phyloP scores from a whole-genome alignment of 306 rosid genomes.

The Pueraria montana region DNA sequence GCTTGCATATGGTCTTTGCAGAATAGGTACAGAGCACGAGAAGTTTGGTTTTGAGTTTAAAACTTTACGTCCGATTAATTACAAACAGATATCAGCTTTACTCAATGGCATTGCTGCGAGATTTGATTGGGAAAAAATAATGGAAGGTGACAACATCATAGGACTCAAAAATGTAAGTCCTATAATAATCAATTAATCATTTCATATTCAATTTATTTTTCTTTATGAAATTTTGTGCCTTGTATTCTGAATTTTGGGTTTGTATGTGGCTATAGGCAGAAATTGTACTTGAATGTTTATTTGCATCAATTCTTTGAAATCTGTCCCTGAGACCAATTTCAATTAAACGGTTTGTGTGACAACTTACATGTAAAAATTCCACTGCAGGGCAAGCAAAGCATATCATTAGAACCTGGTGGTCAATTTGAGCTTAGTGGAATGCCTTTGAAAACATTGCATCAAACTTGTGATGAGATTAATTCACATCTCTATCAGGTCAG shows the following conservation, averaged over 20 bases:
- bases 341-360: neutral
- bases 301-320: neutral
- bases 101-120: conserved; percentile 80
- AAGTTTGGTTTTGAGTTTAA: conserved; percentile 81
- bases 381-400: conserved; percentile 76
- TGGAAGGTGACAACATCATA: conserved; percentile 81
- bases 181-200: neutral
- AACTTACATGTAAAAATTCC: neutral
- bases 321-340: neutral
- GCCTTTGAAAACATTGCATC: conserved; percentile 81
- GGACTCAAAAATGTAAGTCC: conserved; percentile 77
- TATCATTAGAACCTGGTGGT: conserved; percentile 92
- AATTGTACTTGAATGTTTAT: neutral
- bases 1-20: conserved; percentile 45
- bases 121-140: conserved; percentile 83
- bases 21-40: conserved; percentile 94
- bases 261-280: neutral
- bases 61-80: conserved; percentile 65
- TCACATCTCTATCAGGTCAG: conserved; percentile 86
- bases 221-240: neutral
- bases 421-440: conserved; percentile 92
- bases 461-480: conserved; percentile 83
- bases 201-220: conserved; percentile 3
- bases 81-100: conserved; percentile 68
- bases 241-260: neutral